These are phyloP conservation scores for Trichophyton simii DNA, from an alignment of 2,329 filamentous ascomycete genomes.

Conservation along the genomic window DNA sequence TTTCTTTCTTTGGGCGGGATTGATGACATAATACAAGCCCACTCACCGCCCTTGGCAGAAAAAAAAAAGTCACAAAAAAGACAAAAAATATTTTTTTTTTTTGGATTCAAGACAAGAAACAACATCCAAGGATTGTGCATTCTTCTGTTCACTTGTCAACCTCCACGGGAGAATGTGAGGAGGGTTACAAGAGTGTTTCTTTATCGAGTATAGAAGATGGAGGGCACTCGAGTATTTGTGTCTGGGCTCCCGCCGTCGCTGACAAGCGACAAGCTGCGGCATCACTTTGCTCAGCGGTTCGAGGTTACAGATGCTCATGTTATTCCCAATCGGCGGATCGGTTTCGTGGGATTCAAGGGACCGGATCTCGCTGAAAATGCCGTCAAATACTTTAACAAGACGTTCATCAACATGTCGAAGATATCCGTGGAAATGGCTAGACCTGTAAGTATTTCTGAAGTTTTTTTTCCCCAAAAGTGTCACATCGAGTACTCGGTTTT, in stretches of 20 bases:
- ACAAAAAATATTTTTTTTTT: neutral
- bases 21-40: slow-evolving; percentile 8
- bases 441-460: slow-evolving; percentile 46
- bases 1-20: neutral
- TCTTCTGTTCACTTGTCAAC: neutral
- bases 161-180: neutral
- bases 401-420: slow-evolving; percentile 92
- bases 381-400: slow-evolving; percentile 88
- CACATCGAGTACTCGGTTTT: neutral
- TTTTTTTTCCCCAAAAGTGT: neutral
- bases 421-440: slow-evolving; percentile 79
- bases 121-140: neutral
- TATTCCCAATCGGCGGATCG: slow-evolving; percentile 78
- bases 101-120: too few relatives aligned
- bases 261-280: slow-evolving; percentile 70
- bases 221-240: slow-evolving; percentile 64
- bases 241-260: slow-evolving; percentile 71
- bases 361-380: slow-evolving; percentile 67
- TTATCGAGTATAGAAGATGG: slow-evolving; percentile 34
- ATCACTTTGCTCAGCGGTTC: slow-evolving; percentile 69
- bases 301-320: slow-evolving; percentile 85
- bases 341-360: slow-evolving; percentile 86
- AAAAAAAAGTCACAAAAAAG: slow-evolving; percentile 1
- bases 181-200: neutral
- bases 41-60: slow-evolving; percentile 17